These are phyloP conservation scores for Chlorella sorokiniana DNA, from an alignment of 139 green algal species.

Conservation along the genomic window DNA sequence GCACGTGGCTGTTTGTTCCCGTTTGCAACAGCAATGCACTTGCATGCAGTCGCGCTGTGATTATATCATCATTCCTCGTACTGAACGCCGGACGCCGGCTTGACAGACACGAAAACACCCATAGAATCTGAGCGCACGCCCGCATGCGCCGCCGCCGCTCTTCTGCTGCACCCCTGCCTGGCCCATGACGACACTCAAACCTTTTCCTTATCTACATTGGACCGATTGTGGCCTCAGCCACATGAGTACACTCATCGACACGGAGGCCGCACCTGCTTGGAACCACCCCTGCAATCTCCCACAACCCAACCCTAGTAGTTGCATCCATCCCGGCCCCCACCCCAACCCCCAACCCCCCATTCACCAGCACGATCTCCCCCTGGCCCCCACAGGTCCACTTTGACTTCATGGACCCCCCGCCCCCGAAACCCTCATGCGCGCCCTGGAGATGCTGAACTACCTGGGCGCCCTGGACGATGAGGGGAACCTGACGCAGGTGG, in stretches of 20 bases:
- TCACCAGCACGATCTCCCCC: neutral
- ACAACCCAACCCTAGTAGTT: neutral
- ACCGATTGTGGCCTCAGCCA: constrained; percentile 44
- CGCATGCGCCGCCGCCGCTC: neutral
- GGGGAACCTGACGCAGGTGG: constrained; percentile 91
- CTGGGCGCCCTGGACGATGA: constrained; percentile 98
- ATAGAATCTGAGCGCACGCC: constrained; percentile 69
- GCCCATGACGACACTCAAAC: constrained; percentile 45
- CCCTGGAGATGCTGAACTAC: constrained; percentile 99
- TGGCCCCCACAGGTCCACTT: constrained; percentile 88
- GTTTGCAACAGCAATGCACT: neutral
- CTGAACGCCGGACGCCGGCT: constrained; percentile 44
- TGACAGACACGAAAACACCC: constrained; percentile 59
- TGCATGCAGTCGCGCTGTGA: constrained; percentile 35
- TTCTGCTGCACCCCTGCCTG: neutral
- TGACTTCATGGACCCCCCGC: constrained; percentile 99
- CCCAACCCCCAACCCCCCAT: neutral
- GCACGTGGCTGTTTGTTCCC: too few species aligned
- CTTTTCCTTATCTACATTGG: constrained; percentile 68
- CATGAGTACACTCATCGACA: constrained; percentile 46
- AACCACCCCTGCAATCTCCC: neutral
- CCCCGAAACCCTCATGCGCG: constrained; percentile 98
- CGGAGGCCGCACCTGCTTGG: constrained; percentile 12
- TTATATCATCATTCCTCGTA: constrained; percentile 79
- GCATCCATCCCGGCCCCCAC: neutral